Conservation (phyloP, 2,329 filamentous ascomycete species). For the Phaeophleospora eucalypticola region DNA sequence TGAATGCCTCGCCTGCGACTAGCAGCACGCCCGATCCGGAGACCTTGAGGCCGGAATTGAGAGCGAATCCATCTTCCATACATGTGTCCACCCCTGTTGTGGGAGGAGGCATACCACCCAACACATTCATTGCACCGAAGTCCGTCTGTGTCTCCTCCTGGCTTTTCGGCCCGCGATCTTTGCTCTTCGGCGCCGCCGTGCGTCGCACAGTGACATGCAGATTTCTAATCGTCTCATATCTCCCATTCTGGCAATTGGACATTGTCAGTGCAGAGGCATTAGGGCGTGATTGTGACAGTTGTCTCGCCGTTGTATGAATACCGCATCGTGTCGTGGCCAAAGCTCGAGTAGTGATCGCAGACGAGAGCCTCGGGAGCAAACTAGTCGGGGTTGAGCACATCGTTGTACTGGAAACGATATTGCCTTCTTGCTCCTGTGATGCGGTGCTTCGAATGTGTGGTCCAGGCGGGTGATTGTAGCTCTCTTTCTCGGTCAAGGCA, state of each 20-base stretch:
- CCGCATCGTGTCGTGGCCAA: too few relatives aligned
- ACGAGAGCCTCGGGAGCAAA: too few relatives aligned
- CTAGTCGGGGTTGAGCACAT: too few relatives aligned
- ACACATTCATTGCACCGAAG: slow-evolving; percentile 72
- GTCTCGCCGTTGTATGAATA: too few relatives aligned
- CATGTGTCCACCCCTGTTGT: slow-evolving; percentile 82
- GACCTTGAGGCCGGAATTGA: slow-evolving; percentile 76
- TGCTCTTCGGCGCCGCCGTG: slow-evolving; percentile 39
- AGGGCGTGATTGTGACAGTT: too few relatives aligned
- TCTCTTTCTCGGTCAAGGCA: too few relatives aligned
- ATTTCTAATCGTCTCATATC: neutral
- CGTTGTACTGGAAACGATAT: too few relatives aligned
- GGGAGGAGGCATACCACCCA: slow-evolving; percentile 69
- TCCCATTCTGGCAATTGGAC: neutral
- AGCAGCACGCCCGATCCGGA: slow-evolving; percentile 68
- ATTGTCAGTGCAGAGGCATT: neutral
- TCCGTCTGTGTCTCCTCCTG: slow-evolving; percentile 64
- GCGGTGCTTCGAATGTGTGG: too few relatives aligned
- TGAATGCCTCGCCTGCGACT: slow-evolving; percentile 80
- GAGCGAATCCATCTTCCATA: slow-evolving; percentile 74
- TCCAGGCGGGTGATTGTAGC: too few relatives aligned
- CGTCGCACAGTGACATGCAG: neutral
- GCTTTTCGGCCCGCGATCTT: slow-evolving; percentile 58
- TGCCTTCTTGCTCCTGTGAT: too few relatives aligned
- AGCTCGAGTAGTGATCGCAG: too few relatives aligned